These are phyloP conservation scores for Arachnopeziza araneosa DNA, from an alignment of 2,329 filamentous ascomycete genomes.

Conservation along the genomic window DNA sequence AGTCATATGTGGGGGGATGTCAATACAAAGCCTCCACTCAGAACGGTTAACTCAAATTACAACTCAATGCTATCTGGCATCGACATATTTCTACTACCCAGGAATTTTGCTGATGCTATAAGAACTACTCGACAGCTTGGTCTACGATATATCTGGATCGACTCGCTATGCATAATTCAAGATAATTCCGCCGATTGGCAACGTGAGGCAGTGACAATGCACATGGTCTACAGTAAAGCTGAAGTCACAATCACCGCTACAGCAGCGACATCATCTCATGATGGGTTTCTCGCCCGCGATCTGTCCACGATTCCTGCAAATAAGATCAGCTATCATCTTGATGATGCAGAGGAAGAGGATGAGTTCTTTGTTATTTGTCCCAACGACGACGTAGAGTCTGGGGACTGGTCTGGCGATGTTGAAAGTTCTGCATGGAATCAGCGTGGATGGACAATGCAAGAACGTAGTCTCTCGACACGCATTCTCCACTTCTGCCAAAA, in stretches of 20 bases:
- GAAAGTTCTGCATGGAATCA: slow-evolving; percentile 10
- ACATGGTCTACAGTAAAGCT: slow-evolving; percentile 6
- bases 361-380: slow-evolving; percentile 3
- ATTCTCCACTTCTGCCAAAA: slow-evolving; percentile 9
- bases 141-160: slow-evolving; percentile 3
- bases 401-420: slow-evolving; percentile 1
- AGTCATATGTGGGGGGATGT: slow-evolving; percentile 8
- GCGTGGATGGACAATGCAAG: slow-evolving; percentile 13
- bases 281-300: slow-evolving; percentile 7
- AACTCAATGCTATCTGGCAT: background rate
- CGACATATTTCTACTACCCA: background rate
- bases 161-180: background rate
- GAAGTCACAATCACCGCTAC: slow-evolving; percentile 7
- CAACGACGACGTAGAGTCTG: slow-evolving; percentile 4
- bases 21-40: background rate
- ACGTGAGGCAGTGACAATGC: slow-evolving; percentile 5
- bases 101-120: slow-evolving; percentile 3
- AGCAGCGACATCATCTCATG: slow-evolving; percentile 7
- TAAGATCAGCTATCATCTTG: slow-evolving; percentile 4
- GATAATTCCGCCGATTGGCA: slow-evolving; percentile 1
- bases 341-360: background rate
- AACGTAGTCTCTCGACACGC: slow-evolving; percentile 9
- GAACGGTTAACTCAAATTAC: slow-evolving; percentile 2
- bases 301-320: slow-evolving; percentile 1
- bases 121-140: background rate